phyloP scores from a whole-genome alignment of 306 rosid species.

The Leucaena leucocephala region DNA sequence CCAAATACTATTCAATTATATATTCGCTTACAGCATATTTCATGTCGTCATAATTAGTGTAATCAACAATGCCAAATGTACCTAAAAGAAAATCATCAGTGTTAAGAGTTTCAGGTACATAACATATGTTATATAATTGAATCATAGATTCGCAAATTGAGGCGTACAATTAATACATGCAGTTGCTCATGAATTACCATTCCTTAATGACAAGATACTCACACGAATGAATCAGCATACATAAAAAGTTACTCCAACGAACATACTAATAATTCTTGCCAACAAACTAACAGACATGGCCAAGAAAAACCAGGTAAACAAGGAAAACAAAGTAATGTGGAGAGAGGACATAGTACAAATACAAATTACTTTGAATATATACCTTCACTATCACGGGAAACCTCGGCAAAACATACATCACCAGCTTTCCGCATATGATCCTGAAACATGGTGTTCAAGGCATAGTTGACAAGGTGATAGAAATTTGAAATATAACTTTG shows the following conservation, averaged over 20 bases:
- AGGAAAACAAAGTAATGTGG: not conserved
- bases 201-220: not conserved
- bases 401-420: slow-evolving; percentile 98
- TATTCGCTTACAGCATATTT: slow-evolving; percentile 89
- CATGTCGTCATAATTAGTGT: slow-evolving; percentile 94
- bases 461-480: not conserved
- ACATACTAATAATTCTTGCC: not conserved
- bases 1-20: not conserved
- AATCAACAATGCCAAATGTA: slow-evolving; percentile 91
- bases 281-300: not conserved
- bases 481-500: slow-evolving; percentile 4
- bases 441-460: slow-evolving; percentile 51
- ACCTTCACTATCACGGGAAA: slow-evolving; percentile 97
- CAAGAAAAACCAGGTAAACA: not conserved
- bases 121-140: slow-evolving; percentile 4
- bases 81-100: slow-evolving; percentile 53
- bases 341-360: not conserved
- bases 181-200: not conserved
- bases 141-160: not conserved
- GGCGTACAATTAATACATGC: not conserved
- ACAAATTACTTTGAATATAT: not conserved
- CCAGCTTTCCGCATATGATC: slow-evolving; percentile 99
- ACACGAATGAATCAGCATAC: not conserved
- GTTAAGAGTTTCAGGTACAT: not conserved
- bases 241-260: not conserved